A percentile compares a stretch with the other conserved stretches of the same genome.
Evolutionary conservation across 2,329 filamentous ascomycete species (phyloP).

Genomic region (Hymenoscyphus fraxineus): DNA sequence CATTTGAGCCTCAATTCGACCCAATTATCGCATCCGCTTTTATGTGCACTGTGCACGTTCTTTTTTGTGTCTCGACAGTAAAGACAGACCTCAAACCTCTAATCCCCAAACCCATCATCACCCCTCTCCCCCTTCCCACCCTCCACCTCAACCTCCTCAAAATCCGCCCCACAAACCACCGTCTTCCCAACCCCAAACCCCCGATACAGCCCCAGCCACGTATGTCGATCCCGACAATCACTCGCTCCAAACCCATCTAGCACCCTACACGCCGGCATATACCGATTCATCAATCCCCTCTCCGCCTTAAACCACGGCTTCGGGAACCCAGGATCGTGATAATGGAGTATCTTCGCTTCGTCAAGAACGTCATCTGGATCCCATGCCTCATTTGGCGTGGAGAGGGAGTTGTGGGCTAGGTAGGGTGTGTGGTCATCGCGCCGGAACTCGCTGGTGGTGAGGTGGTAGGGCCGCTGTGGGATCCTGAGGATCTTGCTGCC

Average conservation of each 20-base stretch:
- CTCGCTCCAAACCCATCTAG: constrained; percentile 32
- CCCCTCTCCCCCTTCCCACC: background rate
- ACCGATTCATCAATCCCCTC: constrained; percentile 29
- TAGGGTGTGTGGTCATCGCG: constrained; percentile 47
- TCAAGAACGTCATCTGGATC: constrained; percentile 47
- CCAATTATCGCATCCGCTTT: no score
- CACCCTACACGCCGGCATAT: constrained; percentile 29
- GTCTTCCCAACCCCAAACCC: constrained; percentile 27
- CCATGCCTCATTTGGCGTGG: constrained; percentile 42
- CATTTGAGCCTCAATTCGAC: no score
- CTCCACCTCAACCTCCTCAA: constrained; percentile 16
- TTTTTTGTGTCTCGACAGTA: no score
- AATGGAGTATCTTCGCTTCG: constrained; percentile 57
- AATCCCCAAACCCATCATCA: background rate
- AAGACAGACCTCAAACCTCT: background rate
- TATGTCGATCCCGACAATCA: constrained; percentile 28
- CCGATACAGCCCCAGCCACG: constrained; percentile 30
- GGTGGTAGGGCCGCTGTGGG: constrained; percentile 52
- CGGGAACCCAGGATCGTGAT: constrained; percentile 57
- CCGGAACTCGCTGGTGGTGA: constrained; percentile 45
- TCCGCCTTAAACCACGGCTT: constrained; percentile 48
- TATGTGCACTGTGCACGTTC: no score
- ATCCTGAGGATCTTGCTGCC: background rate
- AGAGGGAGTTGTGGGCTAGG: constrained; percentile 41
- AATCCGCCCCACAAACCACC: constrained; percentile 28